Conservation (phyloP, 805 yeast genomes). For the Cyberlindnera sargentensis region DNA sequence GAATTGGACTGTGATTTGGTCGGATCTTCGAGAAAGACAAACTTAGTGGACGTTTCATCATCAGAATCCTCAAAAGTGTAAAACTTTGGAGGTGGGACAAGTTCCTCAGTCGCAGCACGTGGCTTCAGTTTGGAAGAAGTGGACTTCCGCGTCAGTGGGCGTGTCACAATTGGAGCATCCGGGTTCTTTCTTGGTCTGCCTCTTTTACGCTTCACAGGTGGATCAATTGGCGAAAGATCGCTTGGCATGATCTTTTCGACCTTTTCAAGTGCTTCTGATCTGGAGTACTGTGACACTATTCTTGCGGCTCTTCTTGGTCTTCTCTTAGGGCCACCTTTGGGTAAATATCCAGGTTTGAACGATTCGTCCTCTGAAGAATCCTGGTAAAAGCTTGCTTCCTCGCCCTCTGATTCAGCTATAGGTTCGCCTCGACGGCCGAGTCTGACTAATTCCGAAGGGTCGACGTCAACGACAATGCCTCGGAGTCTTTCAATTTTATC, state of each 20-base stretch:
- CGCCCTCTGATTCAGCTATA: no score
- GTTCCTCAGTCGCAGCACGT: not conserved
- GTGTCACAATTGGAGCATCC: not conserved
- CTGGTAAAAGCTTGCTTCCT: no score
- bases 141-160: not conserved
- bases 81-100: not conserved
- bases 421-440: no score
- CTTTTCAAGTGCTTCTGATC: not conserved
- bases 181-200: slow-evolving; percentile 3
- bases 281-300: not conserved
- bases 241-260: slow-evolving; percentile 1
- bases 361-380: no score
- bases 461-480: not conserved
- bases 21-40: not conserved
- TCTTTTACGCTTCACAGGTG: slow-evolving; percentile 1
- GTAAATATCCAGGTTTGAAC: no score
- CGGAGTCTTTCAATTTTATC: not conserved
- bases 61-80: not conserved
- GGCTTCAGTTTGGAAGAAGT: not conserved
- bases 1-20: not conserved
- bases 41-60: not conserved
- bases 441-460: not conserved
- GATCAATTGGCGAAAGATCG: not conserved
- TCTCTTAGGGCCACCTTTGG: no score
- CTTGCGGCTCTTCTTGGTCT: no score